Percentiles rank a stretch among this genome's conserved stretches.
phyloP scores from a whole-genome alignment of 192 early-diverging fungal genomes.

The Coemansia interrupta region DNA sequence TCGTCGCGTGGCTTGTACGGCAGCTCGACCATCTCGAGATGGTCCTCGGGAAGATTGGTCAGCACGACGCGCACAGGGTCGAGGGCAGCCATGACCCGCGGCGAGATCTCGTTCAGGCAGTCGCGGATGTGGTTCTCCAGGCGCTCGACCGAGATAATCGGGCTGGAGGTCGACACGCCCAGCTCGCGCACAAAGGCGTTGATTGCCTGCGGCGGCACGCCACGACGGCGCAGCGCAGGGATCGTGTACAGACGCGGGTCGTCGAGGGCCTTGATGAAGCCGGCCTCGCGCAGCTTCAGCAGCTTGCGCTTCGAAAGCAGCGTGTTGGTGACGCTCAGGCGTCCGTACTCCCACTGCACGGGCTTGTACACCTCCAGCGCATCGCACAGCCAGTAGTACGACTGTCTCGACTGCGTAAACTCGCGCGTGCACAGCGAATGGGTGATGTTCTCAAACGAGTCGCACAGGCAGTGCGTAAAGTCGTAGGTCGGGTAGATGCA shows the following conservation, averaged over 20 bases:
- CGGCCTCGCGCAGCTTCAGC: constrained; percentile 79
- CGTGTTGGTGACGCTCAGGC: constrained; percentile 89
- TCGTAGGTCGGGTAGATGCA: constrained; percentile 99
- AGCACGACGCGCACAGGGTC: constrained; percentile 87
- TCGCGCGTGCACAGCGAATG: constrained; percentile 98
- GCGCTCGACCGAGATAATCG: constrained; percentile 78
- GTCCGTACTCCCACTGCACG: constrained; percentile 99
- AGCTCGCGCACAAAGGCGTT: constrained; percentile 95
- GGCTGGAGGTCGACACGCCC: constrained; percentile 75
- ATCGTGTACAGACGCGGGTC: constrained; percentile 98
- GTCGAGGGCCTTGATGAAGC: constrained; percentile 83
- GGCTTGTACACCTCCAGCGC: constrained; percentile 99
- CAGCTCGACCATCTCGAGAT: constrained; percentile 74
- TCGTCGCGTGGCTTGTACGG: constrained; percentile 88
- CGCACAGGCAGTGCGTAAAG: constrained; percentile 96
- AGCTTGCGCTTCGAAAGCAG: constrained; percentile 98
- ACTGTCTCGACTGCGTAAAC: constrained; percentile 87
- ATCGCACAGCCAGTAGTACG: constrained; percentile 99
- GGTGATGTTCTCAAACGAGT: constrained; percentile 99
- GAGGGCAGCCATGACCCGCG: constrained; percentile 88
- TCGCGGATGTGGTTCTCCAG: constrained; percentile 95
- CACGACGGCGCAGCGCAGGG: constrained; percentile 89
- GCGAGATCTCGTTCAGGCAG: constrained; percentile 86
- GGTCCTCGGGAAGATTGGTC: constrained; percentile 82
- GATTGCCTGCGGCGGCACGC: constrained; percentile 95